Evolutionary conservation across 768 basidiomycete genomes (phyloP), one percentile per base, ranked within the genome.

Genomic region (Leucocoprinus birnbaumii): DNA sequence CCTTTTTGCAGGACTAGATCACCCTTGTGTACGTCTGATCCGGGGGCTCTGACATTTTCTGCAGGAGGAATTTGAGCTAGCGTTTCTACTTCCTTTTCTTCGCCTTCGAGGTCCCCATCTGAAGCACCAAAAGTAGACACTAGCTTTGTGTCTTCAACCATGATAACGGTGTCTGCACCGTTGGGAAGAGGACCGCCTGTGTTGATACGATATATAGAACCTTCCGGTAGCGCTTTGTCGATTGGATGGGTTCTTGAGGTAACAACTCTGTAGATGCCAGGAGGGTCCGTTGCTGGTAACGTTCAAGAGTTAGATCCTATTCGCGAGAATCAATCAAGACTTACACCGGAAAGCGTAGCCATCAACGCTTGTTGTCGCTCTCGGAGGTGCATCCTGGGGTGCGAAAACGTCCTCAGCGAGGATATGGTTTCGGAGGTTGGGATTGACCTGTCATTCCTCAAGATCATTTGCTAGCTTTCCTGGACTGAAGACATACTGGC

Each of bases 81-180:
- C 0, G 84, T 84, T 62, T 82, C 80, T 1, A 96, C 83, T 57
- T 84, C 79, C 22, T 76, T 73, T 67, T 95, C 92, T 63, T 94
- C 92, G 2, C 74, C 70, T 56, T 77, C 72, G 19, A 56, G 16
- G 31, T 67, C 60, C 16, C 72, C 71, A 18, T 72, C 65, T 2
- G 63, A 61, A 26, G 74, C 73, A 46, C 71, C 66, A 51, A 69
- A 57, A 1, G 80, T 79, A 2, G 82, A 82, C n/a, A 83, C 74
- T 6, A 96, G 76, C 54, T 82, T 80, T 0, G 93, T 95, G 65
- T 95, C 93, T 70, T 96, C 93, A 18, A 96, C 93, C 92, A 94
- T 95, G 67, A 96, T 85, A 2, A 94, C 86, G 0, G 90, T 73
- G 64, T 94, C 86, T 6, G 86, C 68, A 3, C 89, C 91, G 0